Percentiles rank a stretch among this genome's conserved stretches.
phyloP scores from a whole-genome alignment of 768 basidiomycete species.

The Pleurotus tuber-regium region DNA sequence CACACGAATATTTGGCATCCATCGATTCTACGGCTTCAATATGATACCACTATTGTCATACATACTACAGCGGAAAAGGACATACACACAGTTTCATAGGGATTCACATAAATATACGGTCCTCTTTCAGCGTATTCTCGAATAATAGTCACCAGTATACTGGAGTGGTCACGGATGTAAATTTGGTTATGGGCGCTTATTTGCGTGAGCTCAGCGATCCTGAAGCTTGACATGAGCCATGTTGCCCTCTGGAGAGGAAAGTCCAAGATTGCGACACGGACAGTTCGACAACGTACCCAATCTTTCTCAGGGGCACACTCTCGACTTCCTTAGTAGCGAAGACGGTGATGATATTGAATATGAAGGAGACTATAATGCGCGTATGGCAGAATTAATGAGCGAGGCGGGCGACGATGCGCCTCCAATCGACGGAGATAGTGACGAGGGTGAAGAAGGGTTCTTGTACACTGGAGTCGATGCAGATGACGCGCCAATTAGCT shows the following conservation, averaged over 20 bases:
- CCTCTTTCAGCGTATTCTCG: too few relatives aligned
- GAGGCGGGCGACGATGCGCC: conserved; percentile 33
- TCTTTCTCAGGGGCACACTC: not conserved
- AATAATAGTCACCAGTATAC: too few relatives aligned
- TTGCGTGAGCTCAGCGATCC: too few relatives aligned
- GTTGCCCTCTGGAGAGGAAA: not conserved
- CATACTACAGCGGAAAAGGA: too few relatives aligned
- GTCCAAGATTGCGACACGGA: not conserved
- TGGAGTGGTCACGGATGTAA: too few relatives aligned
- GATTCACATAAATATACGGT: too few relatives aligned
- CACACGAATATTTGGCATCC: too few relatives aligned
- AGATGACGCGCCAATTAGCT: conserved; percentile 46
- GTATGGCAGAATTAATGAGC: conserved; percentile 66
- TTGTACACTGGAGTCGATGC: conserved; percentile 74
- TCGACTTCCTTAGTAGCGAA: conserved; percentile 36
- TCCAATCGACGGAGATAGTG: conserved; percentile 36
- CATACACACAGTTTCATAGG: too few relatives aligned
- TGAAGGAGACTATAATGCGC: conserved; percentile 60
- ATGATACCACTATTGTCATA: too few relatives aligned
- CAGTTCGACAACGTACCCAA: not conserved
- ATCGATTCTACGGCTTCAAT: too few relatives aligned
- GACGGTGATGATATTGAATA: conserved; percentile 39
- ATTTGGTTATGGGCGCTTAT: too few relatives aligned
- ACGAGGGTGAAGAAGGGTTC: conserved; percentile 62
- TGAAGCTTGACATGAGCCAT: too few relatives aligned